These are phyloP conservation scores for Quercus aquifolioides DNA, from an alignment of 306 rosid species.

Conservation along the genomic window DNA sequence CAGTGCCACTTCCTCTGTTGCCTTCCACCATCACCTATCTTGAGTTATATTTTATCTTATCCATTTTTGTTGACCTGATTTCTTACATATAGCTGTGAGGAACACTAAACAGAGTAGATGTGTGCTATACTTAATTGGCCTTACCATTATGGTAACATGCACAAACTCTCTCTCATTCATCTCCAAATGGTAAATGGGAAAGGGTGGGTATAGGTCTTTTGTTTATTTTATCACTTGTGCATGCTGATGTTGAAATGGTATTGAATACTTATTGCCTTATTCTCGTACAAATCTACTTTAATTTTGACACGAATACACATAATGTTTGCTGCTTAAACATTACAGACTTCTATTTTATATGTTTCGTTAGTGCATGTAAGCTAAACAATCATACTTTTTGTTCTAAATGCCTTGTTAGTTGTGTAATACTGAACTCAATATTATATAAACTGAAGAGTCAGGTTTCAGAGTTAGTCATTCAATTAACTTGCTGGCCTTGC, in stretches of 20 bases:
- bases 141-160: neutral
- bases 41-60: neutral
- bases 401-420: no score
- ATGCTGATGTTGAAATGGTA: neutral
- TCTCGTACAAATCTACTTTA: neutral
- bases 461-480: neutral
- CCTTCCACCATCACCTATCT: neutral
- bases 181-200: neutral
- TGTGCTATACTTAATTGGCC: neutral
- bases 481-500: neutral
- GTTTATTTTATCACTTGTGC: neutral
- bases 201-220: neutral
- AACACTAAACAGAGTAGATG: neutral
- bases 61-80: neutral
- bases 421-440: no score
- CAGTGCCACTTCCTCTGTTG: neutral
- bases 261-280: neutral
- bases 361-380: no score
- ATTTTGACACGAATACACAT: neutral
- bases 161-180: neutral
- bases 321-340: neutral
- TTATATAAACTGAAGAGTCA: no score
- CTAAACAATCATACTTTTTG: no score
- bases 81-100: neutral
- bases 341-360: neutral